Evolutionary conservation across 208 protist species (phyloP).

Genomic region (Leishmania braziliensis): DNA sequence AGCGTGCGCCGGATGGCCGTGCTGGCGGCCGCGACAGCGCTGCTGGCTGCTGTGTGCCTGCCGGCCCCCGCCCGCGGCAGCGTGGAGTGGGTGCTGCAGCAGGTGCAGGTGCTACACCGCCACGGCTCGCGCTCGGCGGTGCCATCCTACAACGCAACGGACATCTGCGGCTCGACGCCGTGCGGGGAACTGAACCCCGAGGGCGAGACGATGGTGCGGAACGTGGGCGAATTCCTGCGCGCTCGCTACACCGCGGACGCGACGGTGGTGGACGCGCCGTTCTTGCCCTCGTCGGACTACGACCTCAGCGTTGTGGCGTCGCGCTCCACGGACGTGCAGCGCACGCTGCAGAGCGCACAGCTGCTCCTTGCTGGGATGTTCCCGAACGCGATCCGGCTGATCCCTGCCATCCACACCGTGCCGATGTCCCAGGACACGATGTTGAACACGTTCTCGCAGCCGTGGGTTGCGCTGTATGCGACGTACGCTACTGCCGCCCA

Average conservation of each 20-base stretch:
- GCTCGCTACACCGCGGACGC: slow-evolving; percentile 34
- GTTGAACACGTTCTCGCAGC: slow-evolving; percentile 26
- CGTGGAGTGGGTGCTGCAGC: slow-evolving; percentile 21
- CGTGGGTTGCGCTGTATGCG: slow-evolving; percentile 22
- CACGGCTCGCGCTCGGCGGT: slow-evolving; percentile 42
- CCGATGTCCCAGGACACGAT: slow-evolving; percentile 16
- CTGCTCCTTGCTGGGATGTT: slow-evolving; percentile 43
- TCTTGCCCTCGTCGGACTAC: slow-evolving; percentile 39
- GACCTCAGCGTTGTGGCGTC: slow-evolving; percentile 42
- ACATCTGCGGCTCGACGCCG: slow-evolving; percentile 38
- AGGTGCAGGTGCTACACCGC: slow-evolving; percentile 53
- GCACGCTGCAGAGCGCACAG: slow-evolving; percentile 53
- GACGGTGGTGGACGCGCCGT: slow-evolving; percentile 19
- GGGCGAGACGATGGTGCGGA: slow-evolving; percentile 41
- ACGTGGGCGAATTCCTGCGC: slow-evolving; percentile 45
- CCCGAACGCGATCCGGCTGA: slow-evolving; percentile 23
- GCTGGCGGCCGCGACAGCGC: slow-evolving; percentile 9
- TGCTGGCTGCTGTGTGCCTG: slow-evolving; percentile 13
- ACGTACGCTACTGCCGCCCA: slow-evolving; percentile 16
- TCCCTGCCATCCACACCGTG: slow-evolving; percentile 52
- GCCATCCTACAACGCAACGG: slow-evolving; percentile 21
- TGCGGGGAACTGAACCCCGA: slow-evolving; percentile 46
- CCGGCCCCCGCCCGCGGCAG: slow-evolving; percentile 13
- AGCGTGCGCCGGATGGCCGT: slow-evolving; percentile 12
- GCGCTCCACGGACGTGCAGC: slow-evolving; percentile 50